A percentile compares a stretch with the other conserved stretches of the same genome.
Evolutionary conservation across 768 basidiomycete species (phyloP).

Genomic region (Tricholoma hemisulphureum): DNA sequence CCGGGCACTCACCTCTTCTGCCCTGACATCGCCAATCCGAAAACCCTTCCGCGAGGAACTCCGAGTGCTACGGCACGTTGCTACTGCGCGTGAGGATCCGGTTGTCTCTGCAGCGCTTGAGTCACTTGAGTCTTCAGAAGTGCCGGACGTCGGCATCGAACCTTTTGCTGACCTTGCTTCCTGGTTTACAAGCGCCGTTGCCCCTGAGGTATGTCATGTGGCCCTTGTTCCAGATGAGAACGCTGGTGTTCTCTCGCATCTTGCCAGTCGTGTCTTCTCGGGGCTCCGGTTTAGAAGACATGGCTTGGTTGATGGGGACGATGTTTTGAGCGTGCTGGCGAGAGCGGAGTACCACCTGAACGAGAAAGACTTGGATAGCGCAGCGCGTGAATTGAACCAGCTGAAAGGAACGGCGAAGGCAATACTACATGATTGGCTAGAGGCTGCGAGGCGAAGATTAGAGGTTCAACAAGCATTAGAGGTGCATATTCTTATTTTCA

Average conservation of each 20-base stretch:
- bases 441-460: slow-evolving; percentile 80
- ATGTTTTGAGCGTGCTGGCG: slow-evolving; percentile 84
- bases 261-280: slow-evolving; percentile 77
- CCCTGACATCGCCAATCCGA: slow-evolving; percentile 63
- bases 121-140: slow-evolving; percentile 64
- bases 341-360: slow-evolving; percentile 86
- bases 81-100: slow-evolving; percentile 68
- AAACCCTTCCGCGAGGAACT: slow-evolving; percentile 91
- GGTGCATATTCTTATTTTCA: slow-evolving; percentile 38
- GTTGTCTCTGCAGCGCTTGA: slow-evolving; percentile 66
- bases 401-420: slow-evolving; percentile 77
- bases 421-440: slow-evolving; percentile 83
- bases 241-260: slow-evolving; percentile 83
- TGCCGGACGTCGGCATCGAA: slow-evolving; percentile 80
- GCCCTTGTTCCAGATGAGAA: slow-evolving; percentile 90
- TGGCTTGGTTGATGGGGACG: slow-evolving; percentile 76
- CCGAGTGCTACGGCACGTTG: slow-evolving; percentile 72
- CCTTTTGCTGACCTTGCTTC: slow-evolving; percentile 84
- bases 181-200: slow-evolving; percentile 87
- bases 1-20: slow-evolving; percentile 69
- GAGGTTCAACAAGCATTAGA: slow-evolving; percentile 93
- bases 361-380: slow-evolving; percentile 90
- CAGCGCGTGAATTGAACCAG: slow-evolving; percentile 89
- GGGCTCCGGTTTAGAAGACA: slow-evolving; percentile 76
- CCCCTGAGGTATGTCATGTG: slow-evolving; percentile 82